Conservation (phyloP, 306 rosid species). For the Cucurbita moschata region DNA sequence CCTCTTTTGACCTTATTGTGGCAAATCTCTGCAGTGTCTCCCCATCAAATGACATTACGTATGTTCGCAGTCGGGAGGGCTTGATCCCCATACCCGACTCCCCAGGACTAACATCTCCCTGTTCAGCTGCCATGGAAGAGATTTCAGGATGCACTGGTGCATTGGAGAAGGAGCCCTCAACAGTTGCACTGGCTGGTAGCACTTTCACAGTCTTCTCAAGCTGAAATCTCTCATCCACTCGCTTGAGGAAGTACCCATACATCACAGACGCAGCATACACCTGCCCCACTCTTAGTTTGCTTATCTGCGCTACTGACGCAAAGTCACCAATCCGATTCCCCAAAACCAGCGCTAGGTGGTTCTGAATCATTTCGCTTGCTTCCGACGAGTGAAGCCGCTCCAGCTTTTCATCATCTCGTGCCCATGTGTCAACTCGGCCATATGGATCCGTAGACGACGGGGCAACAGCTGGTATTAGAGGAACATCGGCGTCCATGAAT, state of each 20-base stretch:
- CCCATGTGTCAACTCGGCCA: conserved; percentile 54
- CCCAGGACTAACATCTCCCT: conserved; percentile 12
- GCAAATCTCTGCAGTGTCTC: conserved; percentile 82
- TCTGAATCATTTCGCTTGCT: conserved; percentile 73
- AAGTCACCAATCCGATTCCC: conserved; percentile 49
- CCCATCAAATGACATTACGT: conserved; percentile 75
- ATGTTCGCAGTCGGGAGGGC: conserved; percentile 44
- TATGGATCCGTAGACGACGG: conserved; percentile 12
- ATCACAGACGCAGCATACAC: conserved; percentile 85
- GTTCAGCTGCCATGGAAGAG: too few species aligned
- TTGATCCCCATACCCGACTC: conserved; percentile 30
- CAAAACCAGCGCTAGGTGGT: conserved; percentile 56
- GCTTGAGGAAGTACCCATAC: conserved; percentile 84
- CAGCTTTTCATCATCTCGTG: conserved; percentile 49
- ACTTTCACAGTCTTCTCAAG: conserved; percentile 77
- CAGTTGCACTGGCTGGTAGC: conserved; percentile 25
- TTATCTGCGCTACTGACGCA: conserved; percentile 52
- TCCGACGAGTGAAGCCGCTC: conserved; percentile 63
- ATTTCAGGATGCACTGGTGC: too few species aligned
- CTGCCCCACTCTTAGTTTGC: conserved; percentile 74
- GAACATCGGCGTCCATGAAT: conserved; percentile 66
- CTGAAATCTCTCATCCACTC: conserved; percentile 84
- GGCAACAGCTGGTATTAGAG: conserved; percentile 38
- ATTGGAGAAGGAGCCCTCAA: too few species aligned
- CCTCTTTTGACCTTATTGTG: conserved; percentile 74